A percentile compares a stretch with the other conserved stretches of the same genome.
Evolutionary conservation across 805 yeast species (phyloP).

Genomic region (Saturnispora hagleri): DNA sequence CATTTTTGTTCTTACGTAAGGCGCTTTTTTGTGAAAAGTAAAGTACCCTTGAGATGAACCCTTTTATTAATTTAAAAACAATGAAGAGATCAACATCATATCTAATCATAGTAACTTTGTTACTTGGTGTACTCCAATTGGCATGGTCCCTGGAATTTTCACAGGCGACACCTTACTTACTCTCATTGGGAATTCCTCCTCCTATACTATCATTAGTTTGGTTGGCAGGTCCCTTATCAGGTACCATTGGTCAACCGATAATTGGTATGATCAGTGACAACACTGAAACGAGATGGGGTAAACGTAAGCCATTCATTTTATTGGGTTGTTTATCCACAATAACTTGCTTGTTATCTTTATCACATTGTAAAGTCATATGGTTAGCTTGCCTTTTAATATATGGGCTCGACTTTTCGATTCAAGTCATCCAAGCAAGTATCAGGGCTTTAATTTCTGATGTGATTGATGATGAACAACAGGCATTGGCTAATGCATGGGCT

Average conservation of each 20-base stretch:
- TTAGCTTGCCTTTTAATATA: conserved; percentile 48
- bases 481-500: conserved; percentile 56
- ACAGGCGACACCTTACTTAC: conserved; percentile 51
- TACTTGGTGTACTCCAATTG: conserved; percentile 50
- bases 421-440: conserved; percentile 50
- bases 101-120: conserved; percentile 36
- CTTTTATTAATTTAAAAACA: not conserved
- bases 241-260: conserved; percentile 55
- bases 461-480: conserved; percentile 48
- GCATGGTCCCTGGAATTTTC: conserved; percentile 62
- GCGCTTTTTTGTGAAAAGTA: not conserved
- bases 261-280: conserved; percentile 52
- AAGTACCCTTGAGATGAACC: not conserved
- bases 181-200: conserved; percentile 55
- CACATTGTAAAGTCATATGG: conserved; percentile 39
- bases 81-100: conserved; percentile 32
- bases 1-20: not conserved
- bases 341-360: conserved; percentile 34
- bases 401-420: conserved; percentile 46
- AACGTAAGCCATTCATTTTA: conserved; percentile 49
- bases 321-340: conserved; percentile 44
- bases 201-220: conserved; percentile 47
- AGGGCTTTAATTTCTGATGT: conserved; percentile 56
- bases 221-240: conserved; percentile 61
- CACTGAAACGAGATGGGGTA: conserved; percentile 35